Conservation (phyloP, 2,329 filamentous ascomycete species). For the Thelonectria rubi region DNA sequence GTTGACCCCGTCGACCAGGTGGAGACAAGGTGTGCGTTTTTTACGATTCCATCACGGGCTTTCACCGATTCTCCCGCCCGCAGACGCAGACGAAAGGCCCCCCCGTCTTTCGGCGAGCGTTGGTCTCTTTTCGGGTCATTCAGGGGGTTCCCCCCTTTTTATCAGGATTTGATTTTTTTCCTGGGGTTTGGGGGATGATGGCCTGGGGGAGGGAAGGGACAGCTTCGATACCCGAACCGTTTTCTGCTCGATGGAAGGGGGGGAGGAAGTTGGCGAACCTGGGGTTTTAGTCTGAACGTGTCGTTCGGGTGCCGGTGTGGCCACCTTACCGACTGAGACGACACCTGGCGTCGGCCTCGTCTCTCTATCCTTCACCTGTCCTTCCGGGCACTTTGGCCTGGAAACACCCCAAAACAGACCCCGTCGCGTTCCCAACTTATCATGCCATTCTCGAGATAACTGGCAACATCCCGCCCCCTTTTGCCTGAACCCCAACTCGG, state of each 20-base stretch:
- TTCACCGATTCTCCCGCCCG: slow-evolving; percentile 19
- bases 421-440: background rate
- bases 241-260: background rate
- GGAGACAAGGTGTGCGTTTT: slow-evolving; percentile 24
- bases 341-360: background rate
- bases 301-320: no score
- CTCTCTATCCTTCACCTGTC: background rate
- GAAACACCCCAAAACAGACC: background rate
- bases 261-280: background rate
- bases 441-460: background rate
- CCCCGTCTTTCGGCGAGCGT: slow-evolving; percentile 18
- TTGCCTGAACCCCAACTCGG: background rate
- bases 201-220: background rate
- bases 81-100: background rate
- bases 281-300: background rate
- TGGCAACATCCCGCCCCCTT: background rate
- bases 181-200: background rate
- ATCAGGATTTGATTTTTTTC: background rate
- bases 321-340: background rate
- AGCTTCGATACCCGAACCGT: background rate
- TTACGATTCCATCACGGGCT: background rate
- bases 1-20: slow-evolving; percentile 20
- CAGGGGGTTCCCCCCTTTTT: slow-evolving; percentile 2
- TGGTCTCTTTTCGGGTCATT: slow-evolving; percentile 7
- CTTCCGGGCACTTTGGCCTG: no score